Conservation (phyloP, 139 green algal species). For the Astrephomene gubernaculifera region DNA sequence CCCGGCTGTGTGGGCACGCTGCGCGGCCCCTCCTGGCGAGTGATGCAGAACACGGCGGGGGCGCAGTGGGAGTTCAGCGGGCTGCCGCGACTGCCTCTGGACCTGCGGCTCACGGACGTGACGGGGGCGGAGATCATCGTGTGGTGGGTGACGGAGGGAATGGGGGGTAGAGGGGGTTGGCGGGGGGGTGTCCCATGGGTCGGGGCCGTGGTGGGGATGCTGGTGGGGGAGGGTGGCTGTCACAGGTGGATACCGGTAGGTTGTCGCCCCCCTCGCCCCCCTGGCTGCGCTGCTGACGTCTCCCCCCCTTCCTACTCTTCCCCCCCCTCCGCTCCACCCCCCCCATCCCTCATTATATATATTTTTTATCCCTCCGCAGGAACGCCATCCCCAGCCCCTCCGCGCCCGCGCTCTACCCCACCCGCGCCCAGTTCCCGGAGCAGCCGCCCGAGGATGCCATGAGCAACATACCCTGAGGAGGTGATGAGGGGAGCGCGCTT, state of each 20-base stretch:
- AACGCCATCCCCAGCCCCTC: constrained; percentile 22
- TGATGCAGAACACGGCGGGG: constrained; percentile 46
- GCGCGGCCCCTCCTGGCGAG: constrained; percentile 28
- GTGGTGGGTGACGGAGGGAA: neutral
- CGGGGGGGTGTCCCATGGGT: neutral
- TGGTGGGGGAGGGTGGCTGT: too few species aligned
- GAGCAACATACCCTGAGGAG: too few species aligned
- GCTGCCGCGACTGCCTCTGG: constrained; percentile 45
- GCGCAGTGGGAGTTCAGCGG: constrained; percentile 48
- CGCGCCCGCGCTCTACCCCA: neutral
- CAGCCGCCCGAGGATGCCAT: too few species aligned
- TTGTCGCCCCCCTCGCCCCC: too few species aligned
- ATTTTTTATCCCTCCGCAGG: constrained; percentile 1
- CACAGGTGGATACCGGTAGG: too few species aligned
- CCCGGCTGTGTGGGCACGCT: constrained; percentile 20
- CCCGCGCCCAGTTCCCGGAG: constrained; percentile 20
- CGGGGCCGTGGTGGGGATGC: too few species aligned
- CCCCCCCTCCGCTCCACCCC: too few species aligned
- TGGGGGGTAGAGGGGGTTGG: neutral
- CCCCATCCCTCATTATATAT: too few species aligned
- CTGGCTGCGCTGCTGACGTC: too few species aligned
- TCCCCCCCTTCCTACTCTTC: too few species aligned
- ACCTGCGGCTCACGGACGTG: constrained; percentile 40
- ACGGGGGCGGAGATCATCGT: constrained; percentile 7
- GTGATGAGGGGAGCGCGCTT: too few species aligned